A percentile compares a stretch with the other conserved stretches of the same genome.
These are phyloP conservation scores for Yamadazyma kitorensis DNA, from an alignment of 805 yeast genomes.

Conservation along the genomic window DNA sequence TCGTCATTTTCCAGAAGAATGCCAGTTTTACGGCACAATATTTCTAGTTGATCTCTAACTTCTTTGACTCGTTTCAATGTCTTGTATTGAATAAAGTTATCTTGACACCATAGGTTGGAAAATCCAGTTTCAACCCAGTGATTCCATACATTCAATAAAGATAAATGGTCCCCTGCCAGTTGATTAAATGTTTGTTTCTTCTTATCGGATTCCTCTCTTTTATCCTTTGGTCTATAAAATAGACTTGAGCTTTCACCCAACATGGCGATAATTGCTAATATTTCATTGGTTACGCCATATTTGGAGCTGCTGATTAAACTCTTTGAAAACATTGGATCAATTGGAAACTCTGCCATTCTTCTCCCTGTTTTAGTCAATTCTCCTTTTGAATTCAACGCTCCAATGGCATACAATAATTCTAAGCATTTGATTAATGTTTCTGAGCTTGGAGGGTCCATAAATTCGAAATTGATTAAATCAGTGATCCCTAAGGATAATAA, in stretches of 20 bases:
- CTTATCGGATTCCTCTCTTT: slow-evolving; percentile 62
- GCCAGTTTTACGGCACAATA: slow-evolving; percentile 56
- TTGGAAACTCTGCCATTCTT: slow-evolving; percentile 87
- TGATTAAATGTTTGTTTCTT: slow-evolving; percentile 55
- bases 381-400: slow-evolving; percentile 82
- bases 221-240: slow-evolving; percentile 68
- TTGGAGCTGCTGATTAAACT: slow-evolving; percentile 62
- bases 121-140: slow-evolving; percentile 70
- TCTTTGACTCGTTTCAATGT: slow-evolving; percentile 67
- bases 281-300: slow-evolving; percentile 61
- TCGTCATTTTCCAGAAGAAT: slow-evolving; percentile 31
- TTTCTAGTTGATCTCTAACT: slow-evolving; percentile 65
- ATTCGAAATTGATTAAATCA: slow-evolving; percentile 79
- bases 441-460: slow-evolving; percentile 85
- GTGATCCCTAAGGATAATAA: slow-evolving; percentile 81
- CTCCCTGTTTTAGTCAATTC: slow-evolving; percentile 73
- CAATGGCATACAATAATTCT: slow-evolving; percentile 79
- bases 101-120: slow-evolving; percentile 80
- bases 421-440: slow-evolving; percentile 71
- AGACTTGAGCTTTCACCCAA: slow-evolving; percentile 72
- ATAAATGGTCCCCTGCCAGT: slow-evolving; percentile 73
- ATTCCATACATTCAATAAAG: slow-evolving; percentile 70
- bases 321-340: slow-evolving; percentile 87
- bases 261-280: slow-evolving; percentile 78
- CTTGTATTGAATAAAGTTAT: slow-evolving; percentile 75